These are phyloP conservation scores for Pseudevernia furfuracea DNA, from an alignment of 495 filamentous ascomycete species.

Conservation along the genomic window DNA sequence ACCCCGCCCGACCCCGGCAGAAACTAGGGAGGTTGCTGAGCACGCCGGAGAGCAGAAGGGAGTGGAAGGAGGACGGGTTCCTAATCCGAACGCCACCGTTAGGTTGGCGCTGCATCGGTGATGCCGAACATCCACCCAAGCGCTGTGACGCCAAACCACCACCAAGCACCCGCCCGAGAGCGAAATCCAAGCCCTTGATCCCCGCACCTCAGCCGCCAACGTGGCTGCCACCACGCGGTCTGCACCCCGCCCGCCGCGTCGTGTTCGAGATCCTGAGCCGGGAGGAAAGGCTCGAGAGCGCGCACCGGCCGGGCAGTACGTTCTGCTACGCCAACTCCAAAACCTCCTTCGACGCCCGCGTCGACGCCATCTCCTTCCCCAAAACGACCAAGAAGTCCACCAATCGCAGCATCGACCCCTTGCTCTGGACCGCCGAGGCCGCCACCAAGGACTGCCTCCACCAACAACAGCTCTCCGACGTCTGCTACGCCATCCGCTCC, in stretches of 20 bases:
- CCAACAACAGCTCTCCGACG: background rate
- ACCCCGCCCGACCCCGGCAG: background rate
- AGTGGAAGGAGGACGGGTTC: slow-evolving; percentile 4
- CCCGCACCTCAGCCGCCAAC: slow-evolving; percentile 3
- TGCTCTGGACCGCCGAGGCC: background rate
- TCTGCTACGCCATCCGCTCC: background rate
- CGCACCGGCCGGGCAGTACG: background rate
- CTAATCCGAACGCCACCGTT: slow-evolving; percentile 8
- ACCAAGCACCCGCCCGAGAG: background rate
- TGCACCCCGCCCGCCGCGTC: slow-evolving; percentile 38
- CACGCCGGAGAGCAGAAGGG: slow-evolving; percentile 5
- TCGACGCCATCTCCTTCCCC: slow-evolving; percentile 17
- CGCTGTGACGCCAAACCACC: background rate
- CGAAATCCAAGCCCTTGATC: background rate
- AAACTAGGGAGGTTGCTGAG: background rate
- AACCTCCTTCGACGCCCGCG: slow-evolving; percentile 63
- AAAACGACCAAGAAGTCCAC: background rate
- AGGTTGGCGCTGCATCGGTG: background rate
- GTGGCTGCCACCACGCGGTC: slow-evolving; percentile 34
- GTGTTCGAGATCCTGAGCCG: slow-evolving; percentile 16
- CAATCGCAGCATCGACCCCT: slow-evolving; percentile 1
- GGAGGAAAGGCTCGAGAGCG: slow-evolving; percentile 6
- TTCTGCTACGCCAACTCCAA: slow-evolving; percentile 44
- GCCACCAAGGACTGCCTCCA: slow-evolving; percentile 1
- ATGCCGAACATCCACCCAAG: background rate